Percentiles rank a stretch among this genome's conserved stretches.
phyloP scores from a whole-genome alignment of 257 asterid genomes.

The Coffea eugenioides region DNA sequence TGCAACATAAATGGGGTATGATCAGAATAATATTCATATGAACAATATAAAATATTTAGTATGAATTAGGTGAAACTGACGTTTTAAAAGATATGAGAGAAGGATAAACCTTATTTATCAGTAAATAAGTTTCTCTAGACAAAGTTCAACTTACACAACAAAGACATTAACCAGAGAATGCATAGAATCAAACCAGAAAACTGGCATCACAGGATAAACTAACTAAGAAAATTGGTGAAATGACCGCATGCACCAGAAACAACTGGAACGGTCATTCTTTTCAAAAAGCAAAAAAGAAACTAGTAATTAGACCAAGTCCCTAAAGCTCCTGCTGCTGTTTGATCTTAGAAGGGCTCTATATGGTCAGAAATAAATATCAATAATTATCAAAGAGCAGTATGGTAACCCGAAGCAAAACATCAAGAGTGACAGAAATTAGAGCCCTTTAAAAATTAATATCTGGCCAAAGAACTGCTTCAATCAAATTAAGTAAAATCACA shows the following conservation, averaged over 20 bases:
- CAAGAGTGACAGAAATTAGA: neutral
- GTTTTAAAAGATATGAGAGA: neutral
- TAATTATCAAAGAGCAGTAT: neutral
- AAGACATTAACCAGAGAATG: neutral
- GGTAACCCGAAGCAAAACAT: neutral
- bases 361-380: neutral
- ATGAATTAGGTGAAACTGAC: neutral
- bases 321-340: neutral
- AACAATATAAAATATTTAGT: neutral
- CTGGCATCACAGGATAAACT: neutral
- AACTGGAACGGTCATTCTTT: neutral
- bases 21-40: neutral
- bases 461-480: neutral
- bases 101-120: neutral
- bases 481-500: neutral
- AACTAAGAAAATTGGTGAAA: neutral
- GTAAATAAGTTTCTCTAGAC: neutral
- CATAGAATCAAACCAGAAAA: neutral
- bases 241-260: neutral
- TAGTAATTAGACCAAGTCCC: neutral
- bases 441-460: neutral
- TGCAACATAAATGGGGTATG: constrained; percentile 23
- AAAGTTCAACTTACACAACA: neutral
- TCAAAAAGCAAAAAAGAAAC: neutral
- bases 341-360: neutral